Evolutionary conservation across 2,329 filamentous ascomycete genomes (phyloP), one percentile per base, ranked within the genome.

Genomic region (Hymenoscyphus scutula): DNA sequence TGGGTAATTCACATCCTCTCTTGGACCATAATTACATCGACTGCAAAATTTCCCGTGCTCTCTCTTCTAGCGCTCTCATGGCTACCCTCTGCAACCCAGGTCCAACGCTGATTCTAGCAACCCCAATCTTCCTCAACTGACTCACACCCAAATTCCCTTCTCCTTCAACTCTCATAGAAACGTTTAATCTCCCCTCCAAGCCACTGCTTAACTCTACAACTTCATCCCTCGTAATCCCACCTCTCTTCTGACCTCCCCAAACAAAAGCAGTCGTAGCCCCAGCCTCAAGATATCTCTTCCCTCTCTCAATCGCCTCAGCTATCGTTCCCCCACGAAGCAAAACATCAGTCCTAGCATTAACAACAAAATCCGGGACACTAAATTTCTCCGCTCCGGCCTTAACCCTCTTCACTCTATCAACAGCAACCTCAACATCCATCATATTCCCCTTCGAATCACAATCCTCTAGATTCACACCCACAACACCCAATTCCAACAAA

Each of bases 381-480:
- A 75, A 75, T 1, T 78, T 76, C 6, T 65, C 66, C 0, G 83
- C 83, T 0, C 78, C 76, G 0, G 71, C 64, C 10, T 84, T 60
- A 0, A 77, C 81, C 0, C 68, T 64, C 55, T 74, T 72, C 17
- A 88, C 77, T 0, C 84, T 76, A 0, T 72, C 70, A 0, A 78
- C 77, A n/a, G 84, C 82, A 17, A 79, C 79, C 0, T 79, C 77
- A 0, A 72, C 70, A 79, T 67, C 76, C 71, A 65, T 68, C 56
- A 68, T 27, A 11, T 70, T 70, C 2, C 63, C 62, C 17, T 74
- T 13, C 67, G 76, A 57, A 66, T 70, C 57, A 69, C 77, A 71
- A 76, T 88, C 85, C 64, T 88, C 85, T 2, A 88, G 77, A 67
- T 88, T 88, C 56, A 80, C 81, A 0, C 85, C 84, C 1, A 82